Evolutionary conservation across 768 basidiomycete species (phyloP).

Genomic region (Lactarius hatsudake): DNA sequence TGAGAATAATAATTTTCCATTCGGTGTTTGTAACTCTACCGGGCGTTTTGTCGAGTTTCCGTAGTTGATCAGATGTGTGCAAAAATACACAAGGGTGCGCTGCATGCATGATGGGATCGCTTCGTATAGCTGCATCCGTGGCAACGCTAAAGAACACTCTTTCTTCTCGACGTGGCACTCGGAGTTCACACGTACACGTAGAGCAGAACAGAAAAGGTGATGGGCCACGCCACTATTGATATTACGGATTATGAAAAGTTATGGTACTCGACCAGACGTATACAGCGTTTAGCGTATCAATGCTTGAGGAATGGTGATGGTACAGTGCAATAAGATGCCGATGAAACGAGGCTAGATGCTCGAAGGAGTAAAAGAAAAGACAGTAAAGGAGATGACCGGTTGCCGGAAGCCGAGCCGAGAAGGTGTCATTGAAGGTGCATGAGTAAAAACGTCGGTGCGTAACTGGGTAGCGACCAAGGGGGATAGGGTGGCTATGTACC

Average conservation of each 20-base stretch:
- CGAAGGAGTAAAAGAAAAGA: constrained; percentile 14
- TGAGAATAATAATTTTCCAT: background rate
- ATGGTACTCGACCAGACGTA: constrained; percentile 18
- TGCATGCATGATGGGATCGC: constrained; percentile 10
- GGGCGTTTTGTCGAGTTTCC: constrained; percentile 5
- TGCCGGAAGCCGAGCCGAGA: constrained; percentile 20
- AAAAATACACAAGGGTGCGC: constrained; percentile 2
- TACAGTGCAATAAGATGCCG: constrained; percentile 23
- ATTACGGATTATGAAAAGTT: constrained; percentile 22
- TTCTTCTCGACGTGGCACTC: constrained; percentile 7
- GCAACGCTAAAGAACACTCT: background rate
- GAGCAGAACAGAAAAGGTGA: background rate
- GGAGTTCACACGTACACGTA: constrained; percentile 14
- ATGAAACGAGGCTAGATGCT: constrained; percentile 23
- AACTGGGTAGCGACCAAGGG: constrained; percentile 16
- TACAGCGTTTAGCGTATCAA: constrained; percentile 25
- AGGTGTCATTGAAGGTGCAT: constrained; percentile 10
- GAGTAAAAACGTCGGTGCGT: constrained; percentile 9
- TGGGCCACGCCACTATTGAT: background rate
- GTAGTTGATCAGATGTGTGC: constrained; percentile 7
- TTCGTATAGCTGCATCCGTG: constrained; percentile 3
- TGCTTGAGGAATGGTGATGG: constrained; percentile 23
- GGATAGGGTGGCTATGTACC: background rate
- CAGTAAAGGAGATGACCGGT: constrained; percentile 21
- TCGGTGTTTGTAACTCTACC: constrained; percentile 9